Evolutionary conservation across 192 early-diverging fungal species (phyloP).

Genomic region (Coemansia sp.): DNA sequence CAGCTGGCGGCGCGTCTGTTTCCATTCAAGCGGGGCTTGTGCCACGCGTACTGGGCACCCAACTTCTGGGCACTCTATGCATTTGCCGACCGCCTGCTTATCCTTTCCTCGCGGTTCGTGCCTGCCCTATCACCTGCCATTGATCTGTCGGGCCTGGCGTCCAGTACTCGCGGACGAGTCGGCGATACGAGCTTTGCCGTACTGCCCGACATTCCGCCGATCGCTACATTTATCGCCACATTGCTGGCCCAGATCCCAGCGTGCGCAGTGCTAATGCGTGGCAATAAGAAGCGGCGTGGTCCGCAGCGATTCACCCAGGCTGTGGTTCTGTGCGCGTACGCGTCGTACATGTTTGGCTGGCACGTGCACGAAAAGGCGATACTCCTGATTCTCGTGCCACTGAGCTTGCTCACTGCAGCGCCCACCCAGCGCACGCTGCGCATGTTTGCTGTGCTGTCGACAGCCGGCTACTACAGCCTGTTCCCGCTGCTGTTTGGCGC

Average conservation of each 20-base stretch:
- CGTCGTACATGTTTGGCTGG: conserved; percentile 95
- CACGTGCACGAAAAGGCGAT: conserved; percentile 99
- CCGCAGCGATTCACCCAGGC: conserved; percentile 66
- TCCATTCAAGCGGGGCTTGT: conserved; percentile 96
- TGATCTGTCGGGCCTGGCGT: conserved; percentile 18
- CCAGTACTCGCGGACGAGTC: conserved; percentile 88
- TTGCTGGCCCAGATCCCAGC: conserved; percentile 65
- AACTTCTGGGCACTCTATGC: conserved; percentile 98
- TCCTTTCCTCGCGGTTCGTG: conserved; percentile 4
- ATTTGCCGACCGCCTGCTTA: conserved; percentile 72
- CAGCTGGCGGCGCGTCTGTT: conserved; percentile 85
- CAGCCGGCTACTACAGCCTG: conserved; percentile 49
- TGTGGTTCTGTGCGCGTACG: conserved; percentile 79
- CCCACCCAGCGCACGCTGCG: conserved; percentile 32
- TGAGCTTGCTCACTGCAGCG: conserved; percentile 37
- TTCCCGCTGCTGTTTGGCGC: conserved; percentile 55
- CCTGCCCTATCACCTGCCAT: background rate
- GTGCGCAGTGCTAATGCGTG: conserved; percentile 14
- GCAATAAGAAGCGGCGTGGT: conserved; percentile 54
- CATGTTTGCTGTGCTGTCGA: conserved; percentile 42
- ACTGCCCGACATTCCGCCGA: conserved; percentile 72
- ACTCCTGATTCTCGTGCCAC: conserved; percentile 65
- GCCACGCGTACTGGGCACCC: conserved; percentile 97
- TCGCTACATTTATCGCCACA: conserved; percentile 75
- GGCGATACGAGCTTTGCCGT: conserved; percentile 86